Conservation (phyloP, 495 filamentous ascomycete genomes). For the Lindgomyces ingoldianus region DNA sequence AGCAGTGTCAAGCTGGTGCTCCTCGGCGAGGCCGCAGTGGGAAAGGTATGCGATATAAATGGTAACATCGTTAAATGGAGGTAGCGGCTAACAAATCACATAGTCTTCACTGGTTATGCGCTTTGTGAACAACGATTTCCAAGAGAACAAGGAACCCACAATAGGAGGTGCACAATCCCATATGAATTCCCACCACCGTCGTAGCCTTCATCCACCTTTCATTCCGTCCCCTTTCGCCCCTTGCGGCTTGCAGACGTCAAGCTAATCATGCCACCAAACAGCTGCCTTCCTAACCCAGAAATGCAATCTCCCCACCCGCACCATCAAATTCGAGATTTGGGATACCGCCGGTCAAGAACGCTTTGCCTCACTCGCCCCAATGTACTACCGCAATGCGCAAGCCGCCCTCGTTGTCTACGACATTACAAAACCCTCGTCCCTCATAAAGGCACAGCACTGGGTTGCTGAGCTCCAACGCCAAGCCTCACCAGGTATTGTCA, state of each 20-base stretch:
- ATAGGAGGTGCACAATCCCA: constrained; percentile 78
- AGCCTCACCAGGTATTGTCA: constrained; percentile 96
- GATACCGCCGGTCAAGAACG: constrained; percentile 98
- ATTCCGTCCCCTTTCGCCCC: too few relatives aligned
- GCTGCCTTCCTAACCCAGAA: constrained; percentile 98
- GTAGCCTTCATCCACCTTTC: background rate
- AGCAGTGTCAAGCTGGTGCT: constrained; percentile 99
- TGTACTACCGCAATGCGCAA: constrained; percentile 99
- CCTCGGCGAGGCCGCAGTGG: constrained; percentile 94
- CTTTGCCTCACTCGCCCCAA: constrained; percentile 93
- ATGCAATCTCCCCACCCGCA: constrained; percentile 91
- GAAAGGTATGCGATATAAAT: constrained; percentile 72
- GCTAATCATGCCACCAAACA: constrained; percentile 44
- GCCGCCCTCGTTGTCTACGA: constrained; percentile 99
- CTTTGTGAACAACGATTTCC: constrained; percentile 99
- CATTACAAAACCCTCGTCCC: constrained; percentile 91
- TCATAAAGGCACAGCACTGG: constrained; percentile 98
- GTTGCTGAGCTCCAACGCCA: constrained; percentile 96
- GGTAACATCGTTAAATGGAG: too few relatives aligned
- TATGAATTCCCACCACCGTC: constrained; percentile 2
- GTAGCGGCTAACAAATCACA: constrained; percentile 33
- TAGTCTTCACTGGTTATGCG: constrained; percentile 96
- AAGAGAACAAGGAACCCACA: constrained; percentile 99
- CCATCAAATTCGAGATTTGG: constrained; percentile 99
- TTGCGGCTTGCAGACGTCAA: too few relatives aligned